Evolutionary conservation across 1,284 basidiomycete species (phyloP), one percentile per base, ranked within the genome.

Genomic region (Cutaneotrichosporon cavernicola): DNA sequence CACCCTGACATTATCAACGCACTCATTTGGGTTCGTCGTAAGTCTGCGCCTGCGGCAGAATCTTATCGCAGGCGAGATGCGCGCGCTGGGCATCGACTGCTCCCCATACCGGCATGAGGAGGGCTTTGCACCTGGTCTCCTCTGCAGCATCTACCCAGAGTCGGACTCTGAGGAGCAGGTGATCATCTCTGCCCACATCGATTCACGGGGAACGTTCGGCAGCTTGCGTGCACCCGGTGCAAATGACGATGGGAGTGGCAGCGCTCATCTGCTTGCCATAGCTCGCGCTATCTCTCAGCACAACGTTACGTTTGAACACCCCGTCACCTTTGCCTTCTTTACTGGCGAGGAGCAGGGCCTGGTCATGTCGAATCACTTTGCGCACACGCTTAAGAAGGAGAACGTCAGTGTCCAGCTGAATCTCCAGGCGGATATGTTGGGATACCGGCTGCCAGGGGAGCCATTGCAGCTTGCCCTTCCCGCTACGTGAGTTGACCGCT

Each of bases 381-480:
- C 82, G 51, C 60, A 63, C 58, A 46, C 55, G 38, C 61, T 68
- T 16, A 56, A 60, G 60, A 79, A 80, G 50, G 77, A 79, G 30
- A 81, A 86, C 65, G 87, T 86, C 21, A 89, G 90, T 68, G 82
- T 94, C 55, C 86, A 88, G 3, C 77, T 93, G 47, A 90, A 93
- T 85, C 84, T 94, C 62, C 92, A 94, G 77, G 90, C 90, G 0
- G 92, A 95, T 73, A 94, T 94, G 91, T 83, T 90, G 55, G 92
- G 85, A 0, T 93, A 92, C 75, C 90, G 86, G 64, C 78, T 70
- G 82, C 36, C 85, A 84, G 14, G 85, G 47, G 92, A 94, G 80
- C 89, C 90, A 32, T 77, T 86, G 5, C 91, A 94, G 76, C 84
- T 94, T 8, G 91, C 89, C 34, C 84, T 93, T 49, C 91, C 82